Base-by-base conservation (phyloP, 306 rosid species). In the Hippophae rhamnoides region DNA sequence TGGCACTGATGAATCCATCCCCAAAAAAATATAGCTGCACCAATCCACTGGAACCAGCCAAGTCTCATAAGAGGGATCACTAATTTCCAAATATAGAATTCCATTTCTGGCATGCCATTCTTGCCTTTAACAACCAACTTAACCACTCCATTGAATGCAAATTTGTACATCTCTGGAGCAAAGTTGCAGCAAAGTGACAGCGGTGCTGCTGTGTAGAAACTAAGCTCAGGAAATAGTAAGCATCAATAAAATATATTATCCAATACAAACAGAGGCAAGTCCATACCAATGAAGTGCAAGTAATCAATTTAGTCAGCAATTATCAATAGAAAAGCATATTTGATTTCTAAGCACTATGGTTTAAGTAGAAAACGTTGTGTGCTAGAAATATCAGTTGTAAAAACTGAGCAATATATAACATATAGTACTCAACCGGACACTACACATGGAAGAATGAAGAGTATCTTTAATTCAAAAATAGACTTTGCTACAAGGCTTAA, bases 201-300 rank as follows among this genome's bases (percentile, higher is more conserved):
- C 6, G 98, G 95, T n/a, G 83, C 89, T 64, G 84, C 96, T 64
- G 75, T 54, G 74, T 87, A 87, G 87, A 83, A 90, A 64, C 96
- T 90, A 83, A 75, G 66, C 74, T 76, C 67, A 55, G 75, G 76
- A 72, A 78, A 58, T 38, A 65, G 64, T 57, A 56, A 47, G 65
- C 5, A 77, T 82, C 67, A 84, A 66, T 31, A 60, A 9, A 54
- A 26, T 57, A 51, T 54, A 62, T 69, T 62, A 25, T 18, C 47
- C n/a, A 62, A 10, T 5, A 10, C 14, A 1, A 12, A 25, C 44
- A 27, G 50, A 49, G 45, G 10, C 41, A 42, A 18, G 9, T 9
- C 27, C 43, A 18, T 7, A 3, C 45, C 47, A 48, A 40, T 40
- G 38, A 42, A 49, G 42, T 3, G 9, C 23, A 12, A 7, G 51